phyloP scores from a whole-genome alignment of 768 basidiomycete genomes.

The Boletus rufocinnamomeus region DNA sequence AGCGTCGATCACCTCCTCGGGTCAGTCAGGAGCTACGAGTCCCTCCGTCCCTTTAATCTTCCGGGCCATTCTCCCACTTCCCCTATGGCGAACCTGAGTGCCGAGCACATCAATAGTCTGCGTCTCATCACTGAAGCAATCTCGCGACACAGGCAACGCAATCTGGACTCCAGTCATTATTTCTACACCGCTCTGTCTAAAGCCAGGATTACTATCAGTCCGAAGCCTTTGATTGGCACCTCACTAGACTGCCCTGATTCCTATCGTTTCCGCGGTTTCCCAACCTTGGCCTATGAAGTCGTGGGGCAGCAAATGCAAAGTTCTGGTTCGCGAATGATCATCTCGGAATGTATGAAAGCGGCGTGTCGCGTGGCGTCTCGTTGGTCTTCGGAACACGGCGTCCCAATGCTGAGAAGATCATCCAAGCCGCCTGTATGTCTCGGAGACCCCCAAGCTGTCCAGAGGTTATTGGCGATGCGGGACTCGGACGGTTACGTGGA shows the following conservation, averaged over 20 bases:
- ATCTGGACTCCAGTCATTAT: slow-evolving; percentile 20
- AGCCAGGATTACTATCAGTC: slow-evolving; percentile 31
- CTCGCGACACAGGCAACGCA: slow-evolving; percentile 27
- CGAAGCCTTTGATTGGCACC: slow-evolving; percentile 36
- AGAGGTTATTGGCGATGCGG: slow-evolving; percentile 52
- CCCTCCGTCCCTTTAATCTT: slow-evolving; percentile 27
- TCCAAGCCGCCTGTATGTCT: slow-evolving; percentile 35
- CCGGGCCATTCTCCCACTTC: neutral
- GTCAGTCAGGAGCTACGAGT: slow-evolving; percentile 5
- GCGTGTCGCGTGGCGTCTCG: slow-evolving; percentile 75
- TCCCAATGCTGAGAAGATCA: slow-evolving; percentile 67
- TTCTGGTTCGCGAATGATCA: slow-evolving; percentile 52
- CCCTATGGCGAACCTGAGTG: slow-evolving; percentile 10
- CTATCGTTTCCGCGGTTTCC: slow-evolving; percentile 51
- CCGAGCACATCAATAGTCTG: slow-evolving; percentile 32
- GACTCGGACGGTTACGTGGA: slow-evolving; percentile 47
- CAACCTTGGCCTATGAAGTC: slow-evolving; percentile 49
- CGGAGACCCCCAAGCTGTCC: slow-evolving; percentile 37
- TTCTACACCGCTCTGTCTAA: slow-evolving; percentile 31
- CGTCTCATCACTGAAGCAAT: slow-evolving; percentile 34
- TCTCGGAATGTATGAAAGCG: slow-evolving; percentile 82
- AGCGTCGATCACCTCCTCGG: slow-evolving; percentile 59
- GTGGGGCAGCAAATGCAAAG: slow-evolving; percentile 23
- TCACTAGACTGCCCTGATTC: slow-evolving; percentile 32
- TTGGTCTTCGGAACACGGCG: slow-evolving; percentile 58